Evolutionary conservation across 83 land plant species (phyloP), one percentile per base, ranked within the genome.

Genomic region (Thuja plicata): DNA sequence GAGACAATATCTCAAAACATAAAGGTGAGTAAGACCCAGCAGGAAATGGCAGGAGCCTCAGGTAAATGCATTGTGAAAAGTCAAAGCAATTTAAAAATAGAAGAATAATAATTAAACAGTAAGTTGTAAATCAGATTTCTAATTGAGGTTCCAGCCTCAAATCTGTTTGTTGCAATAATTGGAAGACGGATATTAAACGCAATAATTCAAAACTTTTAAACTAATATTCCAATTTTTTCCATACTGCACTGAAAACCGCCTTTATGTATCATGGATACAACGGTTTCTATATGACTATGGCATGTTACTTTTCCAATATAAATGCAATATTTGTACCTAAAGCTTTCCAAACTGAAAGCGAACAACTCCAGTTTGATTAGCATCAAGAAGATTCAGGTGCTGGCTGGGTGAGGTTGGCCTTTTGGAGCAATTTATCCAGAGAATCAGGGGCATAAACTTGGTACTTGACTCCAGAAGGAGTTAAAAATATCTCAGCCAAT

Each of bases 401-500:
- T 71, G 93, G 90, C 87, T 94, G 96, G 17, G 93, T 92, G 48
- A 95, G 91, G 40, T 95, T 95, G 71, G 55, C 81, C 89, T 95
- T 94, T 77, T 90, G 86, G 43, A 95, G 87, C 90, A 94, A 35
- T 91, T 94, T 95, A 19, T 92, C 90, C 87, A 95, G 87, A 41
- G 93, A 41, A 3, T 92, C 92, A 1, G 96, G 88, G 43, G 93
- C 82, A 89, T 92, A 92, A 57, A 94, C 96, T 90, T 94, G 95
- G 86, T 95, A 95, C 89, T 95, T 94, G 55, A 95, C 95, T 84
- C 90, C 94, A 38, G 90, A 84, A 57, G 95, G 91, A 12, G 85
- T 21, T 13, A 96, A 89, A 87, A 92, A 91, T 8, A 96, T 90
- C 89, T 96, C 97, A 77, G 97, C 96, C 60, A 96, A 87, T 89